phyloP scores from a whole-genome alignment of 2,329 filamentous ascomycete species.

The Didymella exigua region DNA sequence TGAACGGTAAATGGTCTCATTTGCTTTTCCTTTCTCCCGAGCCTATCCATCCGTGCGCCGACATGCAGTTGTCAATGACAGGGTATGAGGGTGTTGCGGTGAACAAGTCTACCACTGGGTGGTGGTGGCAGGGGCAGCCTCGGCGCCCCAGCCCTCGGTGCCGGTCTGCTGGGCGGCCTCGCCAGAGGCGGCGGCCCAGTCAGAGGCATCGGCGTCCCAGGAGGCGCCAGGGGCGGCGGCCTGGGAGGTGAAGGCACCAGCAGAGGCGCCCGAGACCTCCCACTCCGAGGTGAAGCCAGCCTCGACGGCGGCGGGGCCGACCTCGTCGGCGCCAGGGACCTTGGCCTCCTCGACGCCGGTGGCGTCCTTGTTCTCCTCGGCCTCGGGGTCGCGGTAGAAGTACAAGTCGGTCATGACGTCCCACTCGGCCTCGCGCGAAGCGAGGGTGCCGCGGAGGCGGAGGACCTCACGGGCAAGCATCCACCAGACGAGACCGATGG shows the following conservation, averaged over 20 bases:
- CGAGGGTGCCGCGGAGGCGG: conserved; percentile 95
- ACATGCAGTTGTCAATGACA: conserved; percentile 36
- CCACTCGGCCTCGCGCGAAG: conserved; percentile 95
- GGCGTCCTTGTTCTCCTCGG: conserved; percentile 96
- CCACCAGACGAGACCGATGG: conserved; percentile 99
- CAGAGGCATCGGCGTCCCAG: conserved; percentile 67
- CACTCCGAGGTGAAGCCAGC: conserved; percentile 82
- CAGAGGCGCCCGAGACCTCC: conserved; percentile 73
- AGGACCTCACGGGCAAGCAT: conserved; percentile 99
- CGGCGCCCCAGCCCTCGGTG: conserved; percentile 59
- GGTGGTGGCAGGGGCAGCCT: conserved; percentile 43
- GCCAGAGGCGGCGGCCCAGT: conserved; percentile 71
- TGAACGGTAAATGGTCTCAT: conserved; percentile 30
- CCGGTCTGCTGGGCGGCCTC: conserved; percentile 47
- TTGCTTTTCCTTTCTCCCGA: conserved; percentile 35
- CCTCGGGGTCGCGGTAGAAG: conserved; percentile 99
- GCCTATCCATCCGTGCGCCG: conserved; percentile 35
- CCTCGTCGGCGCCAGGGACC: conserved; percentile 82
- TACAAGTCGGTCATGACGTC: conserved; percentile 99
- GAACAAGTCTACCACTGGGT: conserved; percentile 53
- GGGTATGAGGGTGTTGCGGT: conserved; percentile 37
- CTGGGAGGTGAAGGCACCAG: conserved; percentile 64
- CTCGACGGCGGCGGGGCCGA: conserved; percentile 78
- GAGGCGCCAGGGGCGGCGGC: conserved; percentile 67
- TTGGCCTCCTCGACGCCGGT: conserved; percentile 83